phyloP scores from a whole-genome alignment of 73 alveolate genomes.

The Paramecium primaurelia region DNA sequence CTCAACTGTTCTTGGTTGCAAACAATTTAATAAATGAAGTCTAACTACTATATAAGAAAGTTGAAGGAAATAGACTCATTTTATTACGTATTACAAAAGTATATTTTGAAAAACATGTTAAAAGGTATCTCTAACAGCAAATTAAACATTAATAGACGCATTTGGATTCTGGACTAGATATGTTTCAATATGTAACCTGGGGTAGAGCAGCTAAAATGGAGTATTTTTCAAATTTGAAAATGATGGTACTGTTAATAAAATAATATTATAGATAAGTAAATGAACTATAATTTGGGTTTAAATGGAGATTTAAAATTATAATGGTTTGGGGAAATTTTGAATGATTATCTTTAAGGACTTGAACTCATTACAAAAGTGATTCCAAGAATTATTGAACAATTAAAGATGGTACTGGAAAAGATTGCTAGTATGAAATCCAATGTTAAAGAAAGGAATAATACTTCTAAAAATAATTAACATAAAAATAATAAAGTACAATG shows the following conservation, averaged over 20 bases:
- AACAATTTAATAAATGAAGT: not conserved
- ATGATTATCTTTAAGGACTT: not conserved
- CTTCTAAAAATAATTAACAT: not conserved
- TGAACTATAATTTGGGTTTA: not conserved
- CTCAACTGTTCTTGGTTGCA: not conserved
- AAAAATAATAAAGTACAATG: not conserved
- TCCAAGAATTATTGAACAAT: not conserved
- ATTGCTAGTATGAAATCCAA: not conserved
- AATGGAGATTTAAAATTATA: not conserved
- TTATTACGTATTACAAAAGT: conserved; percentile 1
- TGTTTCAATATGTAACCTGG: conserved; percentile 16
- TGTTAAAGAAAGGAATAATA: not conserved
- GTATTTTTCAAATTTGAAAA: not conserved
- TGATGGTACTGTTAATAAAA: not conserved
- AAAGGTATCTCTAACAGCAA: not conserved
- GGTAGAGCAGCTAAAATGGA: not conserved
- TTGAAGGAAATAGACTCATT: conserved; percentile 4
- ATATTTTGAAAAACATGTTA: not conserved
- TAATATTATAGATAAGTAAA: not conserved
- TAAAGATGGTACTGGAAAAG: not conserved
- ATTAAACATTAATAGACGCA: not conserved
- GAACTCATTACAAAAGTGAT: not conserved
- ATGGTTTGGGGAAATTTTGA: not conserved
- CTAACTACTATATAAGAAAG: not conserved
- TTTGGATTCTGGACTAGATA: not conserved